A percentile compares a stretch with the other conserved stretches of the same genome.
Evolutionary conservation across 2,329 filamentous ascomycete genomes (phyloP).

Genomic region (Sclerotiophoma versabilis): DNA sequence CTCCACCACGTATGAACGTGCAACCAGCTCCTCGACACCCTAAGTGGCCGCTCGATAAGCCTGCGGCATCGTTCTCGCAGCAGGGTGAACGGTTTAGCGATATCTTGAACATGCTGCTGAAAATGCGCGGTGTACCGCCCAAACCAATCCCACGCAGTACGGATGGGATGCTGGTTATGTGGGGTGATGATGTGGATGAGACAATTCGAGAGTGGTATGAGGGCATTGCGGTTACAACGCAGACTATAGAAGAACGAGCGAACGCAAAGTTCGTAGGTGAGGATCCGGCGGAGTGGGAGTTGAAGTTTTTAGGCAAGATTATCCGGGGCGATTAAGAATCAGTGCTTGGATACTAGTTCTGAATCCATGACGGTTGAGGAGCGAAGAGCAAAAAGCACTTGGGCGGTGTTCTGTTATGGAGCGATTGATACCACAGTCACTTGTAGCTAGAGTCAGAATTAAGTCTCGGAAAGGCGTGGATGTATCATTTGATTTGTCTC

Average conservation of each 20-base stretch:
- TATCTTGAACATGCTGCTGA: slow-evolving; percentile 64
- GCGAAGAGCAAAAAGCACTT: neutral
- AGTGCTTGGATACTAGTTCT: neutral
- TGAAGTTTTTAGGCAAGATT: slow-evolving; percentile 48
- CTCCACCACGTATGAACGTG: slow-evolving; percentile 13
- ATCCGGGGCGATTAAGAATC: slow-evolving; percentile 32
- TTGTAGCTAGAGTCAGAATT: neutral
- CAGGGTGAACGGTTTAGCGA: slow-evolving; percentile 66
- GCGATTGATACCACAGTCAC: slow-evolving; percentile 11
- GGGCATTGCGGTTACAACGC: slow-evolving; percentile 38
- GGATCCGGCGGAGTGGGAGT: slow-evolving; percentile 46
- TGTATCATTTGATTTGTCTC: slow-evolving; percentile 17
- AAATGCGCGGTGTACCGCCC: slow-evolving; percentile 61
- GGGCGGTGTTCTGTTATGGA: slow-evolving; percentile 6
- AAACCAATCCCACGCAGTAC: slow-evolving; percentile 42
- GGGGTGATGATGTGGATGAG: slow-evolving; percentile 42
- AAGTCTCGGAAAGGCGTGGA: neutral
- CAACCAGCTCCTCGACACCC: slow-evolving; percentile 28
- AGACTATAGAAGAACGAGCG: slow-evolving; percentile 36
- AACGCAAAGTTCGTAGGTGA: slow-evolving; percentile 41
- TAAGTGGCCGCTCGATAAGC: slow-evolving; percentile 62
- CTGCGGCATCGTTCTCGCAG: slow-evolving; percentile 59
- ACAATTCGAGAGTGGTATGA: slow-evolving; percentile 48
- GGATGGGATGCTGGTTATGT: slow-evolving; percentile 47
- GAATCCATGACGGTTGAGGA: neutral